Percentiles rank a stretch among this genome's conserved stretches.
phyloP scores from a whole-genome alignment of 2,329 filamentous ascomycete genomes.

The Claviceps spartinae region DNA sequence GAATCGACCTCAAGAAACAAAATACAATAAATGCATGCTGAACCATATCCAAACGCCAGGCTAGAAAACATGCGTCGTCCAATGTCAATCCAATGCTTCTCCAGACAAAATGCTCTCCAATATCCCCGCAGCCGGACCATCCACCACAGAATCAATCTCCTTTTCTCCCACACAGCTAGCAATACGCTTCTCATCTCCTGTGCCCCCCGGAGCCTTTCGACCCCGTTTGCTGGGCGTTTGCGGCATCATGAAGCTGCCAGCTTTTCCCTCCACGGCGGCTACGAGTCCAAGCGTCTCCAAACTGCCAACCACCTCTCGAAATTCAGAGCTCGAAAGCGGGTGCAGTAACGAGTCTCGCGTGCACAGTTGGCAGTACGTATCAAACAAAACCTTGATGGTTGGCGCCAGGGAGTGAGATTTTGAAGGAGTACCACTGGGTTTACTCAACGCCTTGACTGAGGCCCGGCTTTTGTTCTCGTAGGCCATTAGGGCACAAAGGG shows the following conservation, averaged over 20 bases:
- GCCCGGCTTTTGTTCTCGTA: slow-evolving; percentile 63
- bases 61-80: background rate
- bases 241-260: slow-evolving; percentile 47
- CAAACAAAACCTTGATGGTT: slow-evolving; percentile 71
- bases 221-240: slow-evolving; percentile 61
- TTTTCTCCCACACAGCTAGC: slow-evolving; percentile 68
- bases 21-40: background rate
- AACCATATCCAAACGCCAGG: background rate
- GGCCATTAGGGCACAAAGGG: slow-evolving; percentile 74
- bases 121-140: slow-evolving; percentile 47
- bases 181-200: slow-evolving; percentile 60
- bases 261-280: slow-evolving; percentile 55
- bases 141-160: slow-evolving; percentile 60
- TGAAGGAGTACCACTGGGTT: slow-evolving; percentile 41
- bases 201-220: slow-evolving; percentile 39
- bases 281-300: slow-evolving; percentile 80
- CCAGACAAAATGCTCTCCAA: slow-evolving; percentile 48
- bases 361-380: slow-evolving; percentile 71
- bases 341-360: slow-evolving; percentile 80
- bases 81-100: slow-evolving; percentile 38
- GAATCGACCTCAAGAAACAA: background rate
- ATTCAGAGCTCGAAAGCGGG: slow-evolving; percentile 80
- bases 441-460: slow-evolving; percentile 26
- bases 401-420: slow-evolving; percentile 52
- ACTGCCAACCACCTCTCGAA: slow-evolving; percentile 81